Base-by-base conservation (phyloP, 23 red algal genomes). In the Gracilaria gracilis region DNA sequence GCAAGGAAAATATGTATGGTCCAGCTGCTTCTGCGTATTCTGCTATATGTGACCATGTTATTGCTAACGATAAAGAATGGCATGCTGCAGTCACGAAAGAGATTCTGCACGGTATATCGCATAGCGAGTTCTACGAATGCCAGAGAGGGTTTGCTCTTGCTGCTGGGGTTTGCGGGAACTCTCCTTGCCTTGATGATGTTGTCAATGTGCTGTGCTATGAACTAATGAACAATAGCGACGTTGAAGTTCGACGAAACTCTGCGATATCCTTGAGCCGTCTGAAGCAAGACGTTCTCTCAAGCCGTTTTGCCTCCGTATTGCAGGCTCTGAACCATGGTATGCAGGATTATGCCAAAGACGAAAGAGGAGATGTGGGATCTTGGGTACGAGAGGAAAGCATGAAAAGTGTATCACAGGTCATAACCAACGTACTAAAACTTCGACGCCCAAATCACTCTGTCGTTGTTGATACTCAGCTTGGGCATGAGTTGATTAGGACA, bases 351-450 rank as follows among this genome's bases (percentile, higher is more conserved):
- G 80, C 87, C 2, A 91, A 67, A 21, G 95, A 92, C 57, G 90
- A 88, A 64, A 88, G 95, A 37, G 95, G 95, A 16, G 95, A 96
- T 92, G 59, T 96, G 20, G 95, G 95, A 53, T 93, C 89, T 46
- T 96, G 88, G 95, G 95, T 96, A 38, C 88, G 95, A 23, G 90
- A 93, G 44, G 85, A 88, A 25, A 61, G 66, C 33, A 90, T 96
- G 87, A 79, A 46, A 57, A 59, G 82, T 13, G 69, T 62, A n/a
- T 12, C 50, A 27, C 28, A 64, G 58, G 53, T 82, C 23, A 0
- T 82, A 2, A 27, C 46, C 21, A 46, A 61, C 27, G 53, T 62
- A 25, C 33, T 87, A 33, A 3, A 58, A 32, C 20, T 77, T 24
- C 38, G 40, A 77, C n/a, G 9, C 40, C 50, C 51, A 7, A 59